A percentile compares a stretch with the other conserved stretches of the same genome.
Evolutionary conservation across 2,329 filamentous ascomycete genomes (phyloP).

Genomic region (Sphaceloma murrayae): DNA sequence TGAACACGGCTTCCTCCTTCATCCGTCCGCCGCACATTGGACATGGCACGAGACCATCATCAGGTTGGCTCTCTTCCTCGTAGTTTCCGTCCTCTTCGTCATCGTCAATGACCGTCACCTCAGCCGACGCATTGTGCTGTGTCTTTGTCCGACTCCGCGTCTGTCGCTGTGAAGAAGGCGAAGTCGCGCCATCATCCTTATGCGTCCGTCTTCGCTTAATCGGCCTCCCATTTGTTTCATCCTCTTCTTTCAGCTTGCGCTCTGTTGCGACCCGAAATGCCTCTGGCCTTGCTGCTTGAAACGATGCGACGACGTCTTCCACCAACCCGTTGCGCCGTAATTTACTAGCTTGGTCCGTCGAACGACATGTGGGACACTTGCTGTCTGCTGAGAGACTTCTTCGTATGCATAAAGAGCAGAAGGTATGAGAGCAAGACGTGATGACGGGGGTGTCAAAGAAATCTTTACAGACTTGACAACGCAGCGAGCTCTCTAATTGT

Average conservation of each 20-base stretch:
- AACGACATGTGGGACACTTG: constrained; percentile 77
- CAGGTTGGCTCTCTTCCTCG: constrained; percentile 33
- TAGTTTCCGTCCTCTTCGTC: constrained; percentile 33
- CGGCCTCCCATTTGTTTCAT: constrained; percentile 18
- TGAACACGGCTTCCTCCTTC: constrained; percentile 67
- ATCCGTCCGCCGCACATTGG: constrained; percentile 75
- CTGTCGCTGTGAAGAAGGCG: constrained; percentile 23
- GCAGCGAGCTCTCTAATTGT: constrained; percentile 70
- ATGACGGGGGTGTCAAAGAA: constrained; percentile 93
- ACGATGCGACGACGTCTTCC: constrained; percentile 74
- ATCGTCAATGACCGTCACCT: constrained; percentile 30
- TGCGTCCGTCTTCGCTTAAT: constrained; percentile 42
- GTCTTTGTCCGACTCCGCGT: constrained; percentile 28
- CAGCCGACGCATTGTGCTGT: constrained; percentile 24
- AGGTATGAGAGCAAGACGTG: constrained; percentile 89
- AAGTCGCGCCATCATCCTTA: constrained; percentile 19
- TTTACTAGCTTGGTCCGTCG: constrained; percentile 71
- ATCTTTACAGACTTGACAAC: constrained; percentile 97
- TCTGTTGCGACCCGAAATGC: constrained; percentile 56
- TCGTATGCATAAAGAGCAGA: constrained; percentile 92
- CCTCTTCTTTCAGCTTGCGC: constrained; percentile 27
- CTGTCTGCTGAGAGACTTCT: constrained; percentile 72
- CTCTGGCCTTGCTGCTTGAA: constrained; percentile 53
- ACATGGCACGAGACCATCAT: constrained; percentile 71
- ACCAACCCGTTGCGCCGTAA: constrained; percentile 76